phyloP scores from a whole-genome alignment of 192 early-diverging fungal species.

The Martensiomyces pterosporus region DNA sequence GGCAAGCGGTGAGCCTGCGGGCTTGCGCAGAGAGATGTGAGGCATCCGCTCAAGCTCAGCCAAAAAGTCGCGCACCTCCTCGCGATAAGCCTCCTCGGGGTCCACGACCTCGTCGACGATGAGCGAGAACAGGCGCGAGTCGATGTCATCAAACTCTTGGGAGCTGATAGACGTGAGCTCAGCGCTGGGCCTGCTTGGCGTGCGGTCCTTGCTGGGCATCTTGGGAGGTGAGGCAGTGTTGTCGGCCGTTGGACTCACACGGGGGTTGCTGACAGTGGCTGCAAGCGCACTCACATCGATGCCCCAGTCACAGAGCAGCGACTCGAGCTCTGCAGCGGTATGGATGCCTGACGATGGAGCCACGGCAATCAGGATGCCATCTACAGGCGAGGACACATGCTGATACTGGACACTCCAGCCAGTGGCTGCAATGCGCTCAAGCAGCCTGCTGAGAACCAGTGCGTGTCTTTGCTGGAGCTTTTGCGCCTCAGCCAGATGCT shows the following conservation, averaged over 20 bases:
- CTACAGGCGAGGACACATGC: conserved; percentile 6
- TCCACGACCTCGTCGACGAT: conserved; percentile 46
- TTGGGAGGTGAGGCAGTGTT: not conserved
- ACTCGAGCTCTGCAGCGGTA: conserved; percentile 18
- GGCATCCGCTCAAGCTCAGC: conserved; percentile 36
- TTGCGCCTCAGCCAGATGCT: conserved; percentile 19
- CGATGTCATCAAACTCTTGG: conserved; percentile 19
- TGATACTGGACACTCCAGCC: conserved; percentile 34
- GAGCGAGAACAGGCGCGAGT: conserved; percentile 38
- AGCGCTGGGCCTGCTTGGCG: no score
- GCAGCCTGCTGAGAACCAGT: conserved; percentile 24
- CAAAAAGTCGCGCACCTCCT: conserved; percentile 41
- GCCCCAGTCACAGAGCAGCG: conserved; percentile 35
- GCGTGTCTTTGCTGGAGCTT: conserved; percentile 19
- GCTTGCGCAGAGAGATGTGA: no score
- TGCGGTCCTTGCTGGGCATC: no score
- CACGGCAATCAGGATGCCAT: conserved; percentile 28
- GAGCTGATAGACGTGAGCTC: not conserved
- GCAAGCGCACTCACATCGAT: conserved; percentile 29
- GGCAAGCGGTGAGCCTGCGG: not conserved
- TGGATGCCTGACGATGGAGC: conserved; percentile 29
- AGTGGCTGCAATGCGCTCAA: conserved; percentile 19
- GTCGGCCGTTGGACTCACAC: no score
- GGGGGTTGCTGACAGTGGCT: conserved; percentile 19
- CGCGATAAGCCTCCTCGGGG: conserved; percentile 45